These are phyloP conservation scores for Ordospora colligata DNA, from an alignment of 371 early-diverging fungal genomes.

Conservation along the genomic window DNA sequence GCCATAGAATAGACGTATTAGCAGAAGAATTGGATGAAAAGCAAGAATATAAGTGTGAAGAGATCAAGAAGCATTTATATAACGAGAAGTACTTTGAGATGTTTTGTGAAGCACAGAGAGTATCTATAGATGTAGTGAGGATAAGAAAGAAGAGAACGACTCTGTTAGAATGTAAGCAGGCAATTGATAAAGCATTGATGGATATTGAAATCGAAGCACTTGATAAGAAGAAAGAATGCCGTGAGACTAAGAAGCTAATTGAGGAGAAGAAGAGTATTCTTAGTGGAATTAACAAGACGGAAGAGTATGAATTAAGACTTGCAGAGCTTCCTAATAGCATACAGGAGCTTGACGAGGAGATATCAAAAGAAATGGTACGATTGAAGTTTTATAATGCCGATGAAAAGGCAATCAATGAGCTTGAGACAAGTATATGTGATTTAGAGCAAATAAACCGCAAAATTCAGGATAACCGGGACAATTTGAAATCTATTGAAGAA, in stretches of 20 bases:
- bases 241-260: background rate
- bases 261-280: background rate
- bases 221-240: background rate
- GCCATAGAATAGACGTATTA: conserved; percentile 15
- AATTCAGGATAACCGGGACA: background rate
- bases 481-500: conserved; percentile 11
- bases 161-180: conserved; percentile 8
- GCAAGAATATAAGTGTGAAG: background rate
- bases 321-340: conserved; percentile 26
- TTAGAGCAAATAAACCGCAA: conserved; percentile 15
- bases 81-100: conserved; percentile 2
- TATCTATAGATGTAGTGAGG: background rate
- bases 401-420: conserved; percentile 21
- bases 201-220: background rate
- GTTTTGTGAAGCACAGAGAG: background rate
- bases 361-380: conserved; percentile 16
- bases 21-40: background rate
- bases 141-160: background rate
- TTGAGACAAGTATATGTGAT: conserved; percentile 16
- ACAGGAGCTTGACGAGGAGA: conserved; percentile 35
- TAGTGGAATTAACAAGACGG: background rate
- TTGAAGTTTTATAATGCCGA: conserved; percentile 37
- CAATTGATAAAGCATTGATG: conserved; percentile 14
- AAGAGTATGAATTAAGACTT: background rate
- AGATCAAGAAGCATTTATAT: conserved; percentile 1